These are phyloP conservation scores for Dryadomyces sulphureus DNA, from an alignment of 2,329 filamentous ascomycete species.

Conservation along the genomic window DNA sequence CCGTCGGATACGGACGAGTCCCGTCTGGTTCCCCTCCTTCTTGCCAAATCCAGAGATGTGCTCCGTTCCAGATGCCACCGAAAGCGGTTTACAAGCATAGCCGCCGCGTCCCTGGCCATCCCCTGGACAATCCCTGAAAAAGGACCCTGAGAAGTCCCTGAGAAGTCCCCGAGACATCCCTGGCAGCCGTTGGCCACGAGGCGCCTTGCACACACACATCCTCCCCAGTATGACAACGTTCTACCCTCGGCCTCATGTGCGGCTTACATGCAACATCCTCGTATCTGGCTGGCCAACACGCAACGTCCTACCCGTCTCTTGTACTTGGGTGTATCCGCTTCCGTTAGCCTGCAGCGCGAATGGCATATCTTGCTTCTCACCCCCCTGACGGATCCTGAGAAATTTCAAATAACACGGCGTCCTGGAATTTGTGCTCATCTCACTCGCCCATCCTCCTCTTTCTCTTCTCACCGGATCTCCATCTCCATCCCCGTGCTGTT, in stretches of 20 bases:
- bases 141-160: no score
- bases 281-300: not conserved
- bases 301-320: not conserved
- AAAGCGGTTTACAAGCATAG: no score
- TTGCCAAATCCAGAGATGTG: no score
- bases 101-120: no score
- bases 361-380: no score
- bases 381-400: not conserved
- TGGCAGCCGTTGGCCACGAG: no score
- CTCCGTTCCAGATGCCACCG: not conserved
- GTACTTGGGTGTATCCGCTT: not conserved
- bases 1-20: not conserved
- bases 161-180: no score
- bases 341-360: not conserved
- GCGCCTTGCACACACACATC: no score
- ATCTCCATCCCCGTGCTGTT: not conserved
- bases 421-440: not conserved
- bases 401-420: no score
- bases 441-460: not conserved
- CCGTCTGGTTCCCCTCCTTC: no score
- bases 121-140: no score
- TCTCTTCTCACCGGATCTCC: not conserved
- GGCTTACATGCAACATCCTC: not conserved
- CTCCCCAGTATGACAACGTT: no score
- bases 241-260: not conserved